phyloP scores from a whole-genome alignment of 768 basidiomycete species.

The Phaffia australis region DNA sequence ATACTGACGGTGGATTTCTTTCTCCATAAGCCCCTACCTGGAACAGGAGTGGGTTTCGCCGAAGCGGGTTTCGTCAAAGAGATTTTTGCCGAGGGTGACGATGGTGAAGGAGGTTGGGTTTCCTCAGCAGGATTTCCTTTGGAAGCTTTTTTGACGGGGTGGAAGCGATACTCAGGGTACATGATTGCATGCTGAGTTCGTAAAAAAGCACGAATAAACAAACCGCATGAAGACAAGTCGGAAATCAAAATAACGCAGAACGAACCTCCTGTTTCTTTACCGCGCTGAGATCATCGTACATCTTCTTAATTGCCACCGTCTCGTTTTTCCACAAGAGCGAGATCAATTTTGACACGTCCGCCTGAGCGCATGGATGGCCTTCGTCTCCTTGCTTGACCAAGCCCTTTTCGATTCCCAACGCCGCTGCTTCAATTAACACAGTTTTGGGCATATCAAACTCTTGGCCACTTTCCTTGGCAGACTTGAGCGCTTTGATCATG shows the following conservation, averaged over 20 bases:
- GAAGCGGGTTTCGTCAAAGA: too few relatives aligned
- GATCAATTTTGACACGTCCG: slow-evolving; percentile 55
- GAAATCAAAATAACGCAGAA: background rate
- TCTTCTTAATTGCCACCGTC: slow-evolving; percentile 41
- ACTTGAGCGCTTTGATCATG: slow-evolving; percentile 43
- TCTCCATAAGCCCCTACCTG: too few relatives aligned
- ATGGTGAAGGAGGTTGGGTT: too few relatives aligned
- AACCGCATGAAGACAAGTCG: background rate
- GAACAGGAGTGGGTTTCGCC: too few relatives aligned
- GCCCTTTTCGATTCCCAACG: slow-evolving; percentile 15
- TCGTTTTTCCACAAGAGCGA: slow-evolving; percentile 56
- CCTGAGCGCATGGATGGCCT: slow-evolving; percentile 45
- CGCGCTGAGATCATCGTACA: slow-evolving; percentile 35
- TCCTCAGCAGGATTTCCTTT: too few relatives aligned
- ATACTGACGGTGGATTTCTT: too few relatives aligned
- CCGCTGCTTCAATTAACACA: background rate
- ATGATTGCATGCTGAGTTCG: too few relatives aligned
- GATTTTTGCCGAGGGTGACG: too few relatives aligned
- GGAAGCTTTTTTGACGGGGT: too few relatives aligned
- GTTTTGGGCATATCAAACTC: slow-evolving; percentile 3
- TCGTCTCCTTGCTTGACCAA: slow-evolving; percentile 30
- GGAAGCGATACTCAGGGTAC: too few relatives aligned
- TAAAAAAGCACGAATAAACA: too few relatives aligned
- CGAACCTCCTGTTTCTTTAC: slow-evolving; percentile 38
- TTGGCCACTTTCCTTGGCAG: slow-evolving; percentile 15